Base-by-base conservation (phyloP, 768 basidiomycete genomes). In the Macrocybe gigantea region DNA sequence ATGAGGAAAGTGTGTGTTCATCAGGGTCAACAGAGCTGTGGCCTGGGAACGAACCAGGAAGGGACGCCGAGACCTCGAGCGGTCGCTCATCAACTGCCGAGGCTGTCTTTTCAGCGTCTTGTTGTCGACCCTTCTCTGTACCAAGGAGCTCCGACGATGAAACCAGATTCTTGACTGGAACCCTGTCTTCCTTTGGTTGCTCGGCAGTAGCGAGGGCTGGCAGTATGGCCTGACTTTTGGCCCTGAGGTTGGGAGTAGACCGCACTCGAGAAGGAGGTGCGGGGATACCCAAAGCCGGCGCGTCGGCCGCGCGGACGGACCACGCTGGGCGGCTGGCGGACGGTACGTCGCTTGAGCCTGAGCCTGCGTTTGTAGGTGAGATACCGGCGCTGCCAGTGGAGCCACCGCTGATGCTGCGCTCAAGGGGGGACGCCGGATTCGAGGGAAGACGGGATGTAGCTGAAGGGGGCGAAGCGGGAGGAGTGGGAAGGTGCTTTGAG, bases 301-400 rank as follows among this genome's bases (percentile, higher is more conserved):
- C 68, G 47, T 71, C 71, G 0, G 67, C 49, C 2, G 73, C 74
- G 30, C 73, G 71, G 36, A 68, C 44, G 1, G 71, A 72, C 75
- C 74, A 76, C 12, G 57, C 56, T 14, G 65, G 67, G 33, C 55
- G 50, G 9, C 29, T 31, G n/a, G 56, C n/a, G 40, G 45, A 30
- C 9, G 33, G 14, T 7, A 39, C 13, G 38, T 12, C 3, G 45
- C 2, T 2, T 22, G 33, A 6, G 48, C 30, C 14, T 7, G 15
- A 5, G 15, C 38, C 7, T 46, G 5, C 34, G 13, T 3, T 5
- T 22, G n/a, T 14, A 22, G 31, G 2, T 36, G 38, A 8, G 45
- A 39, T 7, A 14, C 38, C 5, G 12, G 38, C 13, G 12, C 12
- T 10, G 45, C 38, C 29, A 11, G 2, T 4, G 45, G 38, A 5